Conservation (phyloP, 495 filamentous ascomycete genomes). For the Neurospora sp. region DNA sequence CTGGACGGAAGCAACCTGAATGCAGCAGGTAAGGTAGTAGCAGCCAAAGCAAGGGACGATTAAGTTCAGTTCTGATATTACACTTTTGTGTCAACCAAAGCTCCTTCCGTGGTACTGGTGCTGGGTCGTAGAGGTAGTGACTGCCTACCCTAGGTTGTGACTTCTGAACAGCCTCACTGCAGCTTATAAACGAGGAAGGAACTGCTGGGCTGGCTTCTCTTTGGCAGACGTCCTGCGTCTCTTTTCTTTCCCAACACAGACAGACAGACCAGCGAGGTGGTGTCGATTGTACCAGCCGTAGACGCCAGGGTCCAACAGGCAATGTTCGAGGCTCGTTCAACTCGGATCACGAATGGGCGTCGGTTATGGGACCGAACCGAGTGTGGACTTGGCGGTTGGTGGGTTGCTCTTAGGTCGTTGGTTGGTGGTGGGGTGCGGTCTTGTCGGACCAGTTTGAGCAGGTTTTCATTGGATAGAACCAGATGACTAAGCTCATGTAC, state of each 20-base stretch:
- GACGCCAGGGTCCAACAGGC: neutral
- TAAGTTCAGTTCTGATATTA: neutral
- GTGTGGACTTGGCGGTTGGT: conserved; percentile 1
- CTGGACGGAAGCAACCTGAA: neutral
- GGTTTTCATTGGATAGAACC: conserved; percentile 40
- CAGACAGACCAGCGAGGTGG: neutral
- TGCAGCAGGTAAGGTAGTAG: neutral
- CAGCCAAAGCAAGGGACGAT: neutral
- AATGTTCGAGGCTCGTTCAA: neutral
- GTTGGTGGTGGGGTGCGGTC: conserved; percentile 27
- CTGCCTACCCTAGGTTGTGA: neutral
- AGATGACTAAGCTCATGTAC: neutral
- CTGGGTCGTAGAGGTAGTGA: neutral
- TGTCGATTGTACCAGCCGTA: neutral
- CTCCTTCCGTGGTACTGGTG: neutral
- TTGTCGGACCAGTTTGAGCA: conserved; percentile 32
- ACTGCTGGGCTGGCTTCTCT: neutral
- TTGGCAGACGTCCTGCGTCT: neutral
- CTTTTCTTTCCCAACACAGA: neutral
- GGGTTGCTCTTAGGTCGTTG: conserved; percentile 3
- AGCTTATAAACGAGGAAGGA: neutral
- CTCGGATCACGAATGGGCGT: neutral
- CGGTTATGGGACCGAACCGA: neutral
- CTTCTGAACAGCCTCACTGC: neutral
- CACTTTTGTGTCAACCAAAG: neutral